Evolutionary conservation across 2,329 filamentous ascomycete genomes (phyloP).

Genomic region (Penicillium nordicum): DNA sequence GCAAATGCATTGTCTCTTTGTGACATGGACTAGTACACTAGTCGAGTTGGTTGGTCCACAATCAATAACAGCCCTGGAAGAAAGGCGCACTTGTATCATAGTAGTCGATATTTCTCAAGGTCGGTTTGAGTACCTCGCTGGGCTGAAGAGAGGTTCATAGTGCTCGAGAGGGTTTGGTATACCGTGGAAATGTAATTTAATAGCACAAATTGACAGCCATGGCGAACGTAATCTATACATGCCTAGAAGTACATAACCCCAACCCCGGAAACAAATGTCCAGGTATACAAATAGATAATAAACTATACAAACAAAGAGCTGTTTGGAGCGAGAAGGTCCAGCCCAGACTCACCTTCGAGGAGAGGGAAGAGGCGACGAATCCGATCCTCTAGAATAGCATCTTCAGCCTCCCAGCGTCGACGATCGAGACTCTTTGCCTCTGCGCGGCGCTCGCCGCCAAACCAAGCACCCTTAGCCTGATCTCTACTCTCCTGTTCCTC

Average conservation of each 20-base stretch:
- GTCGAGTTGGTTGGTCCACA: background rate
- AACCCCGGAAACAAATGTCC: background rate
- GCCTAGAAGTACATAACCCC: background rate
- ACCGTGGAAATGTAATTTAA: background rate
- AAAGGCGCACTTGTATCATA: background rate
- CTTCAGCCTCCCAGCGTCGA: conserved; percentile 42
- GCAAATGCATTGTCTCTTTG: background rate
- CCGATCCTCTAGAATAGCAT: conserved; percentile 38
- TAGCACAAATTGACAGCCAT: background rate
- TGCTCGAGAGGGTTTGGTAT: background rate
- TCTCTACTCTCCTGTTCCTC: conserved; percentile 36
- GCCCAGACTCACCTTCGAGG: conserved; percentile 30
- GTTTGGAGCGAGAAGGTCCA: conserved; percentile 29
- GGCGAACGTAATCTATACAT: background rate
- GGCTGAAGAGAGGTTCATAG: background rate
- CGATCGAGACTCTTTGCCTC: conserved; percentile 30
- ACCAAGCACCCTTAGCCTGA: conserved; percentile 35
- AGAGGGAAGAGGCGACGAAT: conserved; percentile 29
- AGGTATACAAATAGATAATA: background rate
- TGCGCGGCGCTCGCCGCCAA: conserved; percentile 27
- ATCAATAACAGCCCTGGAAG: background rate
- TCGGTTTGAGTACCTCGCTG: background rate
- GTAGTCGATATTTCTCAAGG: background rate
- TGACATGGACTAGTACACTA: background rate
- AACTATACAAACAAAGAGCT: conserved; percentile 29